Evolutionary conservation across 2,329 filamentous ascomycete genomes (phyloP), one percentile per base, ranked within the genome.

Genomic region (Aspergillus pseudoterreus): DNA sequence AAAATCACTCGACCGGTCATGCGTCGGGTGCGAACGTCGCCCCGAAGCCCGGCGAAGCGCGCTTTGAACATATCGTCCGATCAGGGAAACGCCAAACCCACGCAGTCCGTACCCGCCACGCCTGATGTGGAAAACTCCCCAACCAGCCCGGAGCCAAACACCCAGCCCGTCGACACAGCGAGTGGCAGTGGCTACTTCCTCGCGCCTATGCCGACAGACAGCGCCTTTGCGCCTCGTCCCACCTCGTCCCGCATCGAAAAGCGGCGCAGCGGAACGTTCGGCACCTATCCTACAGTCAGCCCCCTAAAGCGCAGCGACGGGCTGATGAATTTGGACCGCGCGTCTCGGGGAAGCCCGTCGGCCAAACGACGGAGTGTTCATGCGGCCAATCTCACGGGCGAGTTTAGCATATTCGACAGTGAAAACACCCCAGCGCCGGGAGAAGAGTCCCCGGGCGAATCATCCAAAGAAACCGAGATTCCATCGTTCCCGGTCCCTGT

Each of bases 271-370:
- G 72, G 71, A 19, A 74, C 66, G 45, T 72, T 78, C 64, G 72
- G 73, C 59, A 72, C 77, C 43, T 73, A 77, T 45, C 76, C 82
- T 15, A 76, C 81, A 17, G 85, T 87, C 5, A 96, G 92, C 67
- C 92, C 92, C 4, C 75, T 97, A 61, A 96, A 97, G 79, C 85
- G 94, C 62, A 92, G 87, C 65, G 92, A 97, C 74, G 87, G 88
- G 41, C 86, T 87, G 47, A 92, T 95, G 88, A 90, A 90, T 63
- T 75, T 95, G 45, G 92, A 95, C 63, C 87, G 89, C 57, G 79
- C 84, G 24, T 86, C 81, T 61, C 78, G 88, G 50, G 88, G 88
- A 60, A 96, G 89, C 64, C 92, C 94, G 0, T 88, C 92, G 53
- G 89, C 92, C 43, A 96, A 96, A 77, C 83, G 94, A 58, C 84